Base-by-base conservation (phyloP, 371 early-diverging fungal species). In the Mucor piriformis region DNA sequence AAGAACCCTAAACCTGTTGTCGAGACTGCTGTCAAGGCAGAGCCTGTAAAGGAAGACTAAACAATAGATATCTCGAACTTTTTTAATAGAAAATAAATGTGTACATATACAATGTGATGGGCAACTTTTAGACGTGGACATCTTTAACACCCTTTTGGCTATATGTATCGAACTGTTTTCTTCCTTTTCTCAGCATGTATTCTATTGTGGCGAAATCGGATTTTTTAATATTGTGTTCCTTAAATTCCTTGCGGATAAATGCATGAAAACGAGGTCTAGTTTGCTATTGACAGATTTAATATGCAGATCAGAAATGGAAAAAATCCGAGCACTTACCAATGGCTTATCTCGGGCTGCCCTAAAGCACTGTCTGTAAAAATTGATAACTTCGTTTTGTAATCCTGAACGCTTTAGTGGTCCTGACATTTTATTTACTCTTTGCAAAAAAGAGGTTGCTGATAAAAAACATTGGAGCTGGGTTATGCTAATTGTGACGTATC, bases 151-250 rank as follows among this genome's bases (percentile, higher is more conserved):
- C 78, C 21, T 83, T 80, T 18, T 79, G 67, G 24, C 81, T 70
- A 49, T 83, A 85, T 10, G 75, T 74, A 37, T 84, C 75, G 25
- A 87, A 68, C 51, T 84, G 84, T 21, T 79, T 73, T 54, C 77
- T 74, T 20, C 87, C 87, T 35, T 69, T 73, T 40, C 87, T 72
- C 21, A 85, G 70, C 67, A 87, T 81, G 56, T 87, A 84, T 61
- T 87, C 87, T 43, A 87, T 85, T 1, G 87, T 84, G 12, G 81
- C 67, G 66, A 87, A 84, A 57, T 87, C 87, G n/a, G 70, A 70
- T 63, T 72, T 77, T n/a, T 73, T 72, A 3, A 81, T 74, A 25
- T 79, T 63, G 52, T 84, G 81, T 60, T 79, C 70, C 42, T 75
- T 72, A 58, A 86, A 86, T 54, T 84, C 82, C 61, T 74, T 78